Base-by-base conservation (phyloP, 345 rosid species). In the Linum trigynum region DNA sequence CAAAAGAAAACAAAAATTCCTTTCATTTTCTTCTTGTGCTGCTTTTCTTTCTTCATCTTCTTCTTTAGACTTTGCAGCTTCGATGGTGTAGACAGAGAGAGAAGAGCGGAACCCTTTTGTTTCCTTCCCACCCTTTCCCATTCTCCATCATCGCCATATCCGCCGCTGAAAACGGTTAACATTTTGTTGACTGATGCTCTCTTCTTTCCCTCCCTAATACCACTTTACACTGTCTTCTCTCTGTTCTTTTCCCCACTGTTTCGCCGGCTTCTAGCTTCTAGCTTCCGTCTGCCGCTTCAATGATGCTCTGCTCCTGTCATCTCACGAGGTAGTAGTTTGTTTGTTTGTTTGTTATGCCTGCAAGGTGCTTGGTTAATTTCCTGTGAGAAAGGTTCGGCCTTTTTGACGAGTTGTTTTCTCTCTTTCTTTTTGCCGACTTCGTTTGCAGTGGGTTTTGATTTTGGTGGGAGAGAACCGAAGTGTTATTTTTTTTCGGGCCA, bases 391-490 rank as follows among this genome's bases (percentile, higher is more conserved):
- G 32, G 32, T 63, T 39, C 6, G 43, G 12, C 43, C n/a, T 48
- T 45, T 39, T 43, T 64, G 36, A 58, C 36, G 23, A 4, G 16
- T 9, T 3, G 14, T 10, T 39, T 62, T 14, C 4, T 39, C 62
- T 62, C 35, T 3, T 56, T 57, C 39, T 58, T 43, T 36, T 37
- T 0, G 17, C 38, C 7, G 53, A 39, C 38, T 67, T 69, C 64
- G 55, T 68, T 66, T 77, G 69, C 69, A 76, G 77, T 60, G 15
- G 57, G 65, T 43, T 55, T 65, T 67, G 71, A 48, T 61, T 42
- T 67, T 66, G 62, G 41, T 71, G 60, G 43, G 39, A 23, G 32
- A 23, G 32, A 23, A 57, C 41, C 67, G 64, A 71, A 59, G 59
- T 39, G 50, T n/a, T 42, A 57, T 45, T 17, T 71, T 72, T 69